Percentiles rank a stretch among this genome's conserved stretches.
Conservation (phyloP, 1,284 basidiomycete genomes). For the Papiliotrema fonsecae region DNA sequence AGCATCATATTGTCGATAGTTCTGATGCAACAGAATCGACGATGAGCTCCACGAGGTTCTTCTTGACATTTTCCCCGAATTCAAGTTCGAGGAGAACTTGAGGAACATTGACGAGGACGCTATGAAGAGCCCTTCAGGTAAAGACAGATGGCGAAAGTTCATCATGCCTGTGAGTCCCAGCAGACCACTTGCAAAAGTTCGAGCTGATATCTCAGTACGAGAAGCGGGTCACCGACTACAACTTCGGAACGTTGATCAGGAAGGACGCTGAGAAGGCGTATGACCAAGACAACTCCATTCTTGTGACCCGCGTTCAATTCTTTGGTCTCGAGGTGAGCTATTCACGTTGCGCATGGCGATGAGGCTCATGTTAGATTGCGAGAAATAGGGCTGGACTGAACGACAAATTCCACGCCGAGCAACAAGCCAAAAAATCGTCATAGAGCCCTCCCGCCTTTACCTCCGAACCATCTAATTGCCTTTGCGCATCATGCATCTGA, state of each 20-base stretch:
- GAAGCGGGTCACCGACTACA: conserved; percentile 84
- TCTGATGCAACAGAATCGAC: conserved; percentile 77
- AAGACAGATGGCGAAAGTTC: conserved; percentile 87
- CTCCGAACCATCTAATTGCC: not conserved
- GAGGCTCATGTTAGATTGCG: conserved; percentile 63
- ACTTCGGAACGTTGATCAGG: conserved; percentile 94
- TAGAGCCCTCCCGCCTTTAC: not conserved
- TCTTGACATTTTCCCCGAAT: conserved; percentile 75
- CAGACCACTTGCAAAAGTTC: not conserved
- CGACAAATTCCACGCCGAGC: conserved; percentile 78
- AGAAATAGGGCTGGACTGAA: conserved; percentile 90
- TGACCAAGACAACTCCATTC: conserved; percentile 87
- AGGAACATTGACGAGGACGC: conserved; percentile 80
- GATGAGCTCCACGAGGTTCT: conserved; percentile 85
- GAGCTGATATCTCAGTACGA: conserved; percentile 55
- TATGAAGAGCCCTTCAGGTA: conserved; percentile 88
- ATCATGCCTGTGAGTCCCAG: conserved; percentile 64
- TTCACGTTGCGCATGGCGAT: not conserved
- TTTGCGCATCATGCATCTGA: not conserved
- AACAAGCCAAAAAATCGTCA: conserved; percentile 20
- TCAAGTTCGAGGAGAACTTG: conserved; percentile 63
- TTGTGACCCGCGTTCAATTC: conserved; percentile 75
- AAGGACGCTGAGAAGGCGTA: conserved; percentile 78
- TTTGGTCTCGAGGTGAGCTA: conserved; percentile 77
- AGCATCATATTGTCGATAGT: conserved; percentile 30